Evolutionary conservation across 2,329 filamentous ascomycete species (phyloP).

Genomic region (Atkinsonella texensis): DNA sequence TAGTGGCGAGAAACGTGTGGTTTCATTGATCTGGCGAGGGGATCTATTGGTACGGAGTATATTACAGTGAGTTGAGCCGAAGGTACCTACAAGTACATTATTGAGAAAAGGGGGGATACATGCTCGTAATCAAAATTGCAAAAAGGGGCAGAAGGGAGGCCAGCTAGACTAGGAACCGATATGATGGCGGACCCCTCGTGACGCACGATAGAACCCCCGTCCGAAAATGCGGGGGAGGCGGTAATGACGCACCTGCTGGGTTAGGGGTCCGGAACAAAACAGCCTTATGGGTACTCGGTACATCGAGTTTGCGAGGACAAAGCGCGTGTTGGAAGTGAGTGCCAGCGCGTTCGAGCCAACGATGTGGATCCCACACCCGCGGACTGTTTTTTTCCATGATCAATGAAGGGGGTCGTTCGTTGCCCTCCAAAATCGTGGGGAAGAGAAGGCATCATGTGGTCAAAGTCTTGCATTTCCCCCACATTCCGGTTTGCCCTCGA

Average conservation of each 20-base stretch:
- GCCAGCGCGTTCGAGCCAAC: too few species aligned
- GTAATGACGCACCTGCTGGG: not conserved
- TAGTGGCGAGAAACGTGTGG: not conserved
- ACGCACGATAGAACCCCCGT: not conserved
- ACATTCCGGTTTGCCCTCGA: not conserved
- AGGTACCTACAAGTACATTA: not conserved
- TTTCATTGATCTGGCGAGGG: not conserved
- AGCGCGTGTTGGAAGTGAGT: too few species aligned
- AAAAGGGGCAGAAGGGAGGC: not conserved
- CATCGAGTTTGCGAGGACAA: too few species aligned
- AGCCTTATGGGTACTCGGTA: too few species aligned
- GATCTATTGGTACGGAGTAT: not conserved
- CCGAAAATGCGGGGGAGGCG: not conserved
- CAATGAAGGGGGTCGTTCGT: too few species aligned
- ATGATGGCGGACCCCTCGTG: not conserved
- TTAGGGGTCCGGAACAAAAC: not conserved
- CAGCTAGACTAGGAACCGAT: not conserved
- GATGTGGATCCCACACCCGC: too few species aligned
- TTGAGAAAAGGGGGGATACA: not conserved
- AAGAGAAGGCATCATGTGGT: too few species aligned
- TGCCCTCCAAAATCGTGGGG: too few species aligned
- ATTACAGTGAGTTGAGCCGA: not conserved
- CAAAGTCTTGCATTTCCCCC: not conserved
- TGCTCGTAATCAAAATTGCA: not conserved
- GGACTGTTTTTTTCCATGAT: too few species aligned